Evolutionary conservation across 2,329 filamentous ascomycete species (phyloP).

Genomic region (Akanthomyces muscarius): DNA sequence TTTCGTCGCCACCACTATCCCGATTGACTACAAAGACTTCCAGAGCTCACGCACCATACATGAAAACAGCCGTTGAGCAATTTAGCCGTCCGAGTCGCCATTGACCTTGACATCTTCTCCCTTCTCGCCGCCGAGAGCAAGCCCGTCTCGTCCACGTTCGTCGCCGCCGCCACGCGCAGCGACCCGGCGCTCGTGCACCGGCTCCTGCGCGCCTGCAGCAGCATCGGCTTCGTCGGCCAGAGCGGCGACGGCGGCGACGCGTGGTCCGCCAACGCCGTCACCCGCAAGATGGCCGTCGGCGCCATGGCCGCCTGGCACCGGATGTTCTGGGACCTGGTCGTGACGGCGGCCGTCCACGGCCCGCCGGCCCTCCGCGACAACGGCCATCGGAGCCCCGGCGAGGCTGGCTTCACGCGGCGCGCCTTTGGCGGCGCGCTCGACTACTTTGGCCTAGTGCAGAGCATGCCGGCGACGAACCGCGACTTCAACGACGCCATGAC

Average conservation of each 20-base stretch:
- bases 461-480: neutral
- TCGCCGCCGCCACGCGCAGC: neutral
- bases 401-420: neutral
- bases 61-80: neutral
- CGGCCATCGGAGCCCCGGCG: neutral
- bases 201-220: neutral
- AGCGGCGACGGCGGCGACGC: neutral
- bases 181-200: neutral
- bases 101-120: neutral
- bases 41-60: neutral
- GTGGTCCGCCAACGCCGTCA: constrained; percentile 4
- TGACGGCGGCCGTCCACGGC: neutral
- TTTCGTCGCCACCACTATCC: too few species aligned
- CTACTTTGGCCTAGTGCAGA: neutral
- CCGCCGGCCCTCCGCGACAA: neutral
- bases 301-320: constrained; percentile 3
- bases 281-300: neutral
- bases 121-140: neutral
- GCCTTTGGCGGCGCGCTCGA: neutral
- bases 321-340: neutral
- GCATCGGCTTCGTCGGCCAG: neutral
- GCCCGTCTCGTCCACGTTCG: neutral
- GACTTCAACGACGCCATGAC: neutral
- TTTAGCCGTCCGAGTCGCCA: neutral
- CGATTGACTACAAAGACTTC: neutral